A percentile compares a stretch with the other conserved stretches of the same genome.
Evolutionary conservation across 2,329 filamentous ascomycete genomes (phyloP).

Genomic region (Fusarium sp.): DNA sequence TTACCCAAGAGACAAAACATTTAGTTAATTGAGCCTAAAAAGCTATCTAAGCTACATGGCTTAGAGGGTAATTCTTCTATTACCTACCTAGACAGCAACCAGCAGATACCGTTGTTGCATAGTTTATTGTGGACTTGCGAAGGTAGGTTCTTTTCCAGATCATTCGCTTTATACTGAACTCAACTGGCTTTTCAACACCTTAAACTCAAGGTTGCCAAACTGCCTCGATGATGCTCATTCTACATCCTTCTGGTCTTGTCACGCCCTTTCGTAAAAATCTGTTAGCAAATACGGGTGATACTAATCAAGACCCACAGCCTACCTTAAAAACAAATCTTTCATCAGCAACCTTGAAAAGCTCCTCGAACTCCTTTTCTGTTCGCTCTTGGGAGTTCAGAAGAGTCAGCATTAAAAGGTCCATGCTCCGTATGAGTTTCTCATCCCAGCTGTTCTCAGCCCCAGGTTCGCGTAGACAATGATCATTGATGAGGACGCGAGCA

Average conservation of each 20-base stretch:
- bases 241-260: slow-evolving; percentile 54
- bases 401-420: slow-evolving; percentile 65
- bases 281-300: slow-evolving; percentile 22
- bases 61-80: background rate
- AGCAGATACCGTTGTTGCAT: background rate
- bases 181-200: background rate
- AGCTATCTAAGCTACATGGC: background rate
- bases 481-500: slow-evolving; percentile 60
- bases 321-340: slow-evolving; percentile 58
- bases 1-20: background rate
- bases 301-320: background rate
- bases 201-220: slow-evolving; percentile 55
- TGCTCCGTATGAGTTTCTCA: slow-evolving; percentile 60
- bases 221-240: slow-evolving; percentile 63
- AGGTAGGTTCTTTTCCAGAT: background rate
- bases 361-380: slow-evolving; percentile 58
- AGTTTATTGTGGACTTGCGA: background rate
- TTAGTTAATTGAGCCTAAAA: background rate
- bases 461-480: slow-evolving; percentile 57
- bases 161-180: background rate
- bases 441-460: slow-evolving; percentile 58
- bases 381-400: slow-evolving; percentile 65
- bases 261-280: slow-evolving; percentile 50
- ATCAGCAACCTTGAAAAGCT: slow-evolving; percentile 58
- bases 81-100: background rate